Evolutionary conservation across 768 basidiomycete genomes (phyloP), one percentile per base, ranked within the genome.

Genomic region (Kwoniella pini): DNA sequence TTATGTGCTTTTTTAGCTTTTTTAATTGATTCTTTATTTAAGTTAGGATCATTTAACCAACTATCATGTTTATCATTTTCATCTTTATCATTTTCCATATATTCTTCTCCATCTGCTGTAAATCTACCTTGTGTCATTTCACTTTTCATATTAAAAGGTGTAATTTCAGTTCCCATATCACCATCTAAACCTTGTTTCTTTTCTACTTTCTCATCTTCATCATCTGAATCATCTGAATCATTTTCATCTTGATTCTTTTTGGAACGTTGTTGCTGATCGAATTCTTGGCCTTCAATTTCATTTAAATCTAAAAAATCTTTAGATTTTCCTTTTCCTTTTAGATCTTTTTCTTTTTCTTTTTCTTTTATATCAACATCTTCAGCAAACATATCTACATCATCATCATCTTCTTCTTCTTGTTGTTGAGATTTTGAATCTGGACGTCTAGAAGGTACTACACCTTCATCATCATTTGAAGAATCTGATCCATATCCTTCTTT

Each of bases 81-180:
- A 77, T 99, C 96, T 75, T 88, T 87, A 11, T 87, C 84, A 66
- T 88, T 87, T 49, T 89, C 86, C 74, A 92, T 91, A 70, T 80
- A 82, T 9, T 63, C 65, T 60, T 79, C 75, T 46, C 96, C 96
- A 74, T 98, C 95, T 61, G 89, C 89, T 4, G 90, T 87, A 81
- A 99, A 97, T 75, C 92, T 91, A 38, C 96, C 96, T 80, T 98
- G 95, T 73, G 91, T 88, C 88, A 98, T 94, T 83, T 99, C 96
- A 70, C 91, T 88, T 65, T 93, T 88, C 95, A 99, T 98, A 78
- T 99, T 95, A 85, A 99, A 99, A 26, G 91, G 89, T 3, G 90
- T 93, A 10, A 99, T 68, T 74, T 94, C 89, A 79, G 81, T 95
- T 1, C 95, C 96, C 95, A 99, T 97, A 48, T 73, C 71, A 11